phyloP scores from a whole-genome alignment of 1,139 yeast genomes.

The Yamadazyma trypodendri region DNA sequence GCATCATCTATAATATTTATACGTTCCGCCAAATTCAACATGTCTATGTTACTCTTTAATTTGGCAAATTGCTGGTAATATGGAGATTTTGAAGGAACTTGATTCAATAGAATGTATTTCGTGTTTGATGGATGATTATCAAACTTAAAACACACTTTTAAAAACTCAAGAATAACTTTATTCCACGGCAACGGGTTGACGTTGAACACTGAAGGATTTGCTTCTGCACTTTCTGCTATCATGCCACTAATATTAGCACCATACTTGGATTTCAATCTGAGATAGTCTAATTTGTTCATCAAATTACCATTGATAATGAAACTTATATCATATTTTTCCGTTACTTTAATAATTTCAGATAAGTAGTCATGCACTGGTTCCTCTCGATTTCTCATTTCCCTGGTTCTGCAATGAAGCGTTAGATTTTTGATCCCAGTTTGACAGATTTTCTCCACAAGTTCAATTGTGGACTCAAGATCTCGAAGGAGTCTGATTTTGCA shows the following conservation, averaged over 20 bases:
- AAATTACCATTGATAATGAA: slow-evolving; percentile 83
- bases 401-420: slow-evolving; percentile 89
- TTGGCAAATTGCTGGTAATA: slow-evolving; percentile 58
- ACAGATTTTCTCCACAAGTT: slow-evolving; percentile 61
- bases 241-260: slow-evolving; percentile 71
- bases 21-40: slow-evolving; percentile 31
- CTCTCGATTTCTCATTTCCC: slow-evolving; percentile 87
- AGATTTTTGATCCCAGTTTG: slow-evolving; percentile 80
- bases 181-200: slow-evolving; percentile 53
- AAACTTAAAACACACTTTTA: slow-evolving; percentile 50
- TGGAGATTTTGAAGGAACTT: slow-evolving; percentile 75
- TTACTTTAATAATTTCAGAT: slow-evolving; percentile 57
- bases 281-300: slow-evolving; percentile 52
- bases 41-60: slow-evolving; percentile 55
- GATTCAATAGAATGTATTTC: slow-evolving; percentile 74
- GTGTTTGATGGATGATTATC: slow-evolving; percentile 70
- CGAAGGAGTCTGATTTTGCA: slow-evolving; percentile 79
- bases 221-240: slow-evolving; percentile 91
- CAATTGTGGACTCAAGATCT: slow-evolving; percentile 53
- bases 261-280: slow-evolving; percentile 49
- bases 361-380: slow-evolving; percentile 70
- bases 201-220: slow-evolving; percentile 76
- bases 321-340: slow-evolving; percentile 63
- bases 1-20: slow-evolving; percentile 26
- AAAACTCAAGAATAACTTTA: slow-evolving; percentile 49